Evolutionary conservation across 257 asterid genomes (phyloP).

Genomic region (Solanum neorickii): DNA sequence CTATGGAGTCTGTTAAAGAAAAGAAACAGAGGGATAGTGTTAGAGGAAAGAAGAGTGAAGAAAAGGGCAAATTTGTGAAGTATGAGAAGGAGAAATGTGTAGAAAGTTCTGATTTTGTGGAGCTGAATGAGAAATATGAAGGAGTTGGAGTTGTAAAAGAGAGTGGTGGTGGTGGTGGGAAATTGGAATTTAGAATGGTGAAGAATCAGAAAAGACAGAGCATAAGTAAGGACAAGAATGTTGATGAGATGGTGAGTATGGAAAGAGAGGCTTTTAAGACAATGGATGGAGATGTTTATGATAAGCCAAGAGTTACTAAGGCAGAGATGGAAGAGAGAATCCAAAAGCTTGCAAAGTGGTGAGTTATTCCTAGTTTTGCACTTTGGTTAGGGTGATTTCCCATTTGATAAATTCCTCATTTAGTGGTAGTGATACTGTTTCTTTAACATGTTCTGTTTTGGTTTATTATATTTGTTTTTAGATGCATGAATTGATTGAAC

Average conservation of each 20-base stretch:
- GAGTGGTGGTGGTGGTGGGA: constrained; percentile 1
- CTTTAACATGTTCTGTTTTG: neutral
- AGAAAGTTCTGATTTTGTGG: neutral
- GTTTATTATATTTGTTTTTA: neutral
- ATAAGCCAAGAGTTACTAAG: constrained; percentile 49
- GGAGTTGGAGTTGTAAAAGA: constrained; percentile 8
- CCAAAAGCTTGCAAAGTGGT: constrained; percentile 84
- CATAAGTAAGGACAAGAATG: neutral
- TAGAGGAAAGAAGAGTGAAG: neutral
- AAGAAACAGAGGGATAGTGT: constrained; percentile 14
- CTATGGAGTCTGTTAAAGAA: constrained; percentile 57
- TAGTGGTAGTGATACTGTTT: neutral
- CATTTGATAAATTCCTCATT: neutral
- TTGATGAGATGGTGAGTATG: constrained; percentile 9
- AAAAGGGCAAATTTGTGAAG: neutral
- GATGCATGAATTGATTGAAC: neutral
- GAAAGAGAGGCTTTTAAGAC: constrained; percentile 78
- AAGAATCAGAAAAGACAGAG: neutral
- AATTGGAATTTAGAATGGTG: constrained; percentile 1
- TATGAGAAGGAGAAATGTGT: neutral
- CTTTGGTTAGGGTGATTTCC: neutral
- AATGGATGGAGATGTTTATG: constrained; percentile 34
- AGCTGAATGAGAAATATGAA: neutral
- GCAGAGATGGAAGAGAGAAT: constrained; percentile 92
- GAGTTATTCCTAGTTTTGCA: constrained; percentile 12